Evolutionary conservation across 805 yeast species (phyloP).

Genomic region (Ogataea chonburiensis): DNA sequence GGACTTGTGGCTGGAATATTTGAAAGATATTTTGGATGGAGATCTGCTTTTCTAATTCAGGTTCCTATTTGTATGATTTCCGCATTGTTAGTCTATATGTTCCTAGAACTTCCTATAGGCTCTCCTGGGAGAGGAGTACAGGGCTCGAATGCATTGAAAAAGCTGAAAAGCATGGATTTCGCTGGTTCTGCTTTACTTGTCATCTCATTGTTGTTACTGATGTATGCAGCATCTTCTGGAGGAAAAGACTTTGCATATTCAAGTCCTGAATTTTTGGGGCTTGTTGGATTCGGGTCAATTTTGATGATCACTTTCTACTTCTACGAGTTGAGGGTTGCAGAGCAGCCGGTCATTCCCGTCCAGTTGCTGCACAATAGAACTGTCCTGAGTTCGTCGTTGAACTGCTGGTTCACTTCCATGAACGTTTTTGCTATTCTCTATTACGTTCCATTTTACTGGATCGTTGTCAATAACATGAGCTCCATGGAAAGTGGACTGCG

Average conservation of each 20-base stretch:
- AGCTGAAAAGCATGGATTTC: slow-evolving; percentile 62
- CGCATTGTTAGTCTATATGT: slow-evolving; percentile 38
- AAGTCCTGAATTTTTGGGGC: slow-evolving; percentile 37
- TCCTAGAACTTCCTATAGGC: slow-evolving; percentile 40
- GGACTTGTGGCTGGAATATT: slow-evolving; percentile 63
- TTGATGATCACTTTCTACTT: slow-evolving; percentile 44
- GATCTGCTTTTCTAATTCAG: slow-evolving; percentile 55
- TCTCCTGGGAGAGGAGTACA: slow-evolving; percentile 53
- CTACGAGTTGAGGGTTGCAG: slow-evolving; percentile 50
- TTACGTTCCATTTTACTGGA: slow-evolving; percentile 67
- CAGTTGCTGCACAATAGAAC: slow-evolving; percentile 57
- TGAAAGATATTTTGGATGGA: slow-evolving; percentile 60
- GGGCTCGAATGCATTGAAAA: slow-evolving; percentile 43
- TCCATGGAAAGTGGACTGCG: slow-evolving; percentile 40
- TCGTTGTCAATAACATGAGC: slow-evolving; percentile 27
- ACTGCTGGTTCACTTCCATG: slow-evolving; percentile 73
- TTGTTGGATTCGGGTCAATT: slow-evolving; percentile 35
- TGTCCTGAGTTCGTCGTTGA: slow-evolving; percentile 60
- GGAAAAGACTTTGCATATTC: slow-evolving; percentile 54
- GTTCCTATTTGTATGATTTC: slow-evolving; percentile 48
- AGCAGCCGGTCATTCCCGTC: slow-evolving; percentile 69
- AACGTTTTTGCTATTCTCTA: slow-evolving; percentile 59
- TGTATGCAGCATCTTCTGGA: slow-evolving; percentile 65
- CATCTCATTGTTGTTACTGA: slow-evolving; percentile 51
- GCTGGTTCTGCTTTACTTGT: slow-evolving; percentile 65